Conservation (phyloP, 306 rosid species). For the Ormosia semicastrata region DNA sequence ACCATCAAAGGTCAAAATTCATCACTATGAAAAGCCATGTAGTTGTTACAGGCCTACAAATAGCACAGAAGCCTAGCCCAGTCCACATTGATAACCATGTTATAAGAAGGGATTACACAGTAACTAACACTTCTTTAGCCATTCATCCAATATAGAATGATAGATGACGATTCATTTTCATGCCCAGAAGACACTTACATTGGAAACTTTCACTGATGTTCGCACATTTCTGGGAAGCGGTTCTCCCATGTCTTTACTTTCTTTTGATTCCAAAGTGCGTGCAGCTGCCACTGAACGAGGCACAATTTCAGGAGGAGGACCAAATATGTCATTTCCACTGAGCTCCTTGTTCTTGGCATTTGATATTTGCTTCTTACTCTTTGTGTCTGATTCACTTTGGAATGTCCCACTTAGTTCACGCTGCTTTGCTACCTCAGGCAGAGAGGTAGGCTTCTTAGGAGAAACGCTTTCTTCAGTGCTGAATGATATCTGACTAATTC, state of each 20-base stretch:
- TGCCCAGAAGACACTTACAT: slow-evolving; percentile 59
- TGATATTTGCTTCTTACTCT: slow-evolving; percentile 63
- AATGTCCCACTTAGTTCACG: slow-evolving; percentile 90
- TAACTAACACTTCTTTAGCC: background rate
- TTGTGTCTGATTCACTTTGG: slow-evolving; percentile 60
- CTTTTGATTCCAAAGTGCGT: slow-evolving; percentile 55
- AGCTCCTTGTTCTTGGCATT: slow-evolving; percentile 86
- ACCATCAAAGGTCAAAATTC: background rate
- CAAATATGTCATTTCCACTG: slow-evolving; percentile 88
- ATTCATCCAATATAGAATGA: slow-evolving; percentile 10
- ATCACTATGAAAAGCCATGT: background rate
- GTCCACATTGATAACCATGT: slow-evolving; percentile 9
- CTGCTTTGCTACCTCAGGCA: slow-evolving; percentile 95
- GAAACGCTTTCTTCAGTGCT: slow-evolving; percentile 67
- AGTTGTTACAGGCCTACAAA: background rate
- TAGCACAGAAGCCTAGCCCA: slow-evolving; percentile 17
- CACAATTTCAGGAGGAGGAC: slow-evolving; percentile 77
- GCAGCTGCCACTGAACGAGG: slow-evolving; percentile 61
- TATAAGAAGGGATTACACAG: background rate
- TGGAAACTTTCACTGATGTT: slow-evolving; percentile 91
- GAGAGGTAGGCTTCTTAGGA: slow-evolving; percentile 71
- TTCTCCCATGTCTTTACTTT: slow-evolving; percentile 70
- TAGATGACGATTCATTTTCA: background rate
- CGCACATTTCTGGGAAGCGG: slow-evolving; percentile 67
- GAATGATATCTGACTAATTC: slow-evolving; percentile 94